Base-by-base conservation (phyloP, 768 basidiomycete species). In the Panaeolus cyanescens region DNA sequence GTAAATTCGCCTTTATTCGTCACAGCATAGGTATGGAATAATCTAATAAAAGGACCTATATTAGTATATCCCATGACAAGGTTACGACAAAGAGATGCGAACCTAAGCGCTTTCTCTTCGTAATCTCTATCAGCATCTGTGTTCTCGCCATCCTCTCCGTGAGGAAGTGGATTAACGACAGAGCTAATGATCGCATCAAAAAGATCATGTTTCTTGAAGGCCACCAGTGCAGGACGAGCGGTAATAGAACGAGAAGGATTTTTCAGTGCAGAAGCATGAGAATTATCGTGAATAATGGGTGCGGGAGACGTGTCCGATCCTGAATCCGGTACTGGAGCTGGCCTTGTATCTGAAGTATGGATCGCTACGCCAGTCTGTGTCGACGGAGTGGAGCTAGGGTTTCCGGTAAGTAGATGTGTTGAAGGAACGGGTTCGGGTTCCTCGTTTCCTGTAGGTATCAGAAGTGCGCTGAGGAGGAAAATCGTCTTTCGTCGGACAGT, bases 391-490 rank as follows among this genome's bases (percentile, higher is more conserved):
- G 58, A 30, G 19, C 25, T 62, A n/a, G 61, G 50, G n/a, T 36
- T 28, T 37, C 50, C 56, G 17, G 64, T 61, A 54, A 56, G 64
- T 33, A 61, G 58, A n/a, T 60, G 58, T 30, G 57, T 31, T 32
- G 60, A 36, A 62, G 69, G 63, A 2, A 65, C 50, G 13, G 67
- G 34, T 32, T 68, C 59, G 4, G 71, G 39, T 45, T 61, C 55
- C 10, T 71, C 32, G 32, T 68, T 61, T 15, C 67, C 64, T 15
- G 69, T 75, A 2, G 90, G 89, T 0, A 83, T 76, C 54, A 94
- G 82, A 56, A 95, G 84, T 0, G 85, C 76, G 69, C 85, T 87
- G 34, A 96, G 79, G 17, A 96, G 83, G 75, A 95, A 95, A 3
- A 85, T 82, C 0, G 84, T 79, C 71, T 96, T 96, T 58, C 93